Percentiles rank a stretch among this genome's conserved stretches.
Conservation (phyloP, 2,329 filamentous ascomycete species). For the Rugonectria rugulosa region DNA sequence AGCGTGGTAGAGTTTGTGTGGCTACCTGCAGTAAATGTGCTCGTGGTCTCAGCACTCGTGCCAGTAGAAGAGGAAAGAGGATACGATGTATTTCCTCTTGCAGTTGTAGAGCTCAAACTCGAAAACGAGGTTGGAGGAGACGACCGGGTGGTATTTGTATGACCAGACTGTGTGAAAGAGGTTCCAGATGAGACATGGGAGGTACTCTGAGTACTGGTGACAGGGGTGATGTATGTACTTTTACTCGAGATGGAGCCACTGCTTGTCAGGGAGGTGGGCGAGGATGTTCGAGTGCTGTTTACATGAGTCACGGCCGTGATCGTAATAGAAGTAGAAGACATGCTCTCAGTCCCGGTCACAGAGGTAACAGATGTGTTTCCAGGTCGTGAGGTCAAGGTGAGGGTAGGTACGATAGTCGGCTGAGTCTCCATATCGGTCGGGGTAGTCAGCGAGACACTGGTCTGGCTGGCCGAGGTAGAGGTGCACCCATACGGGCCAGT, state of each 20-base stretch:
- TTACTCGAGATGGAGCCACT: background rate
- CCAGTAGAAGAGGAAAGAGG: background rate
- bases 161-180: background rate
- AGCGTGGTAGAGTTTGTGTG: background rate
- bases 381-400: slow-evolving; percentile 26
- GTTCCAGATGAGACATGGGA: background rate
- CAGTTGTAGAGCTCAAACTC: background rate
- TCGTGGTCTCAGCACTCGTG: background rate
- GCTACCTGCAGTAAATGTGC: background rate
- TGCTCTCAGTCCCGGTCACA: background rate
- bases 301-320: background rate
- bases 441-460: slow-evolving; percentile 3
- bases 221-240: background rate
- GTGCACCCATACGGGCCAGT: slow-evolving; percentile 26
- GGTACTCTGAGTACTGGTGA: background rate
- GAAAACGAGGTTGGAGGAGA: background rate
- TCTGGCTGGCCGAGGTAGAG: slow-evolving; percentile 5
- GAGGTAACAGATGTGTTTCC: slow-evolving; percentile 10
- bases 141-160: background rate
- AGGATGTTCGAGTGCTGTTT: background rate
- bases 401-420: slow-evolving; percentile 25
- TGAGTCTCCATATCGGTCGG: slow-evolving; percentile 33
- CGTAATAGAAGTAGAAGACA: background rate
- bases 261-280: background rate
- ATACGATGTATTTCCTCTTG: background rate